These are phyloP conservation scores for Sistotremastrum niveocremeum DNA, from an alignment of 768 basidiomycete species.

Conservation along the genomic window DNA sequence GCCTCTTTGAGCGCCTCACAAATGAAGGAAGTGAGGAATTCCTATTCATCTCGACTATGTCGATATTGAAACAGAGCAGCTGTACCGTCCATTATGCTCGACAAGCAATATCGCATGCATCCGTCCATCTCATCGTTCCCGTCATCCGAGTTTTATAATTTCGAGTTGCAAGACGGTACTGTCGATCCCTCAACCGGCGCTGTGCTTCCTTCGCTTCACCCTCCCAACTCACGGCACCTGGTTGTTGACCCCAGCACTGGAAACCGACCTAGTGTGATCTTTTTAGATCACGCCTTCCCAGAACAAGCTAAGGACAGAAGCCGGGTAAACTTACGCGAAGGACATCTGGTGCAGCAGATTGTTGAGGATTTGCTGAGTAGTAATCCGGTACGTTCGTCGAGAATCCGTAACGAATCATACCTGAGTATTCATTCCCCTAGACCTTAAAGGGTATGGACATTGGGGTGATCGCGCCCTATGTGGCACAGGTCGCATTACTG, in stretches of 20 bases:
- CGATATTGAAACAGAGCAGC: slow-evolving; percentile 24
- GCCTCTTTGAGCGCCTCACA: slow-evolving; percentile 84
- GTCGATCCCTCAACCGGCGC: slow-evolving; percentile 33
- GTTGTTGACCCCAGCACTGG: slow-evolving; percentile 23
- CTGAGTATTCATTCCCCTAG: slow-evolving; percentile 16
- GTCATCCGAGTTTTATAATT: slow-evolving; percentile 68
- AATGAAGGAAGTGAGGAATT: slow-evolving; percentile 55
- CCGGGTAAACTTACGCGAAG: slow-evolving; percentile 66
- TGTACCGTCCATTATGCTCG: slow-evolving; percentile 84
- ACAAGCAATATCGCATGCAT: slow-evolving; percentile 95
- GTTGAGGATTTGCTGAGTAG: slow-evolving; percentile 68
- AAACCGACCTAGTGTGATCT: slow-evolving; percentile 50
- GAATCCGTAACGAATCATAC: not conserved
- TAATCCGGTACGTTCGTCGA: slow-evolving; percentile 44
- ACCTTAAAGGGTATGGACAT: slow-evolving; percentile 60
- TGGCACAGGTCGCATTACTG: slow-evolving; percentile 70
- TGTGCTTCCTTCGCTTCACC: slow-evolving; percentile 36
- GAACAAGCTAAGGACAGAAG: slow-evolving; percentile 62
- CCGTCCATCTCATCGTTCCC: slow-evolving; percentile 83
- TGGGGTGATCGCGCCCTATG: slow-evolving; percentile 88
- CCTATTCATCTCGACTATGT: slow-evolving; percentile 1
- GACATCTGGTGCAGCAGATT: slow-evolving; percentile 60
- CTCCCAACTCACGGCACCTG: slow-evolving; percentile 49
- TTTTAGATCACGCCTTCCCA: slow-evolving; percentile 63
- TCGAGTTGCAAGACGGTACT: slow-evolving; percentile 61